phyloP scores from a whole-genome alignment of 2,329 filamentous ascomycete genomes.

The Simplicillium aogashimaense region DNA sequence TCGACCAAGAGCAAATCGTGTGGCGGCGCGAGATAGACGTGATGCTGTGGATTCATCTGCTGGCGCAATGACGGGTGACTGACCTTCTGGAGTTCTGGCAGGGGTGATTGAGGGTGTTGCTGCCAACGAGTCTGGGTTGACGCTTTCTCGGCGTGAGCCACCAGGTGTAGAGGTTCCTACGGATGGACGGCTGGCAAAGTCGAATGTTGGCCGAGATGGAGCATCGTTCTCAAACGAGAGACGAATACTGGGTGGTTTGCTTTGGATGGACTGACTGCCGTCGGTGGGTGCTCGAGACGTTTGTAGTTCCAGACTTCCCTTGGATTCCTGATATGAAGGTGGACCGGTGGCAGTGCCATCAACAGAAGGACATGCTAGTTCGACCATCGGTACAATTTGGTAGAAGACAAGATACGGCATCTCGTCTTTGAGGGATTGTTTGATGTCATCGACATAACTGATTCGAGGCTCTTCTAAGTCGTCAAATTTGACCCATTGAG shows the following conservation, averaged over 20 bases:
- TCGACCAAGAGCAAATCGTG: constrained; percentile 37
- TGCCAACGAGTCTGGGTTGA: constrained; percentile 33
- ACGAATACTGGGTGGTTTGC: constrained; percentile 39
- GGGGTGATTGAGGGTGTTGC: constrained; percentile 26
- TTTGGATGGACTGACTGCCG: constrained; percentile 7
- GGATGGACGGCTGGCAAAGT: constrained; percentile 29
- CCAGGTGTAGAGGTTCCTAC: constrained; percentile 19
- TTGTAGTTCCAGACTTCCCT: constrained; percentile 27
- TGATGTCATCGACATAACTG: constrained; percentile 64
- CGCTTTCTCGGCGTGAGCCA: constrained; percentile 39
- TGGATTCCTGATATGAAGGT: constrained; percentile 49
- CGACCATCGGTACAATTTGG: constrained; percentile 80
- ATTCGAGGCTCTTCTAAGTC: constrained; percentile 69
- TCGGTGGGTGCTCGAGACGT: constrained; percentile 8
- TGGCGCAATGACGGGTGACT: constrained; percentile 30
- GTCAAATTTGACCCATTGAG: constrained; percentile 86
- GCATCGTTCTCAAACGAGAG: constrained; percentile 46
- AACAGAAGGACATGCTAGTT: constrained; percentile 43
- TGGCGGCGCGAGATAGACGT: constrained; percentile 46
- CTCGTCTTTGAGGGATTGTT: constrained; percentile 68
- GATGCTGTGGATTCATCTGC: constrained; percentile 44
- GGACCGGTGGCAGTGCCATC: constrained; percentile 39
- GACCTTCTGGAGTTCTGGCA: constrained; percentile 22
- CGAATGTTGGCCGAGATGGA: constrained; percentile 32
- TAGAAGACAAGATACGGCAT: constrained; percentile 95